Evolutionary conservation across 805 yeast genomes (phyloP).

Genomic region (Ogataea corticis): DNA sequence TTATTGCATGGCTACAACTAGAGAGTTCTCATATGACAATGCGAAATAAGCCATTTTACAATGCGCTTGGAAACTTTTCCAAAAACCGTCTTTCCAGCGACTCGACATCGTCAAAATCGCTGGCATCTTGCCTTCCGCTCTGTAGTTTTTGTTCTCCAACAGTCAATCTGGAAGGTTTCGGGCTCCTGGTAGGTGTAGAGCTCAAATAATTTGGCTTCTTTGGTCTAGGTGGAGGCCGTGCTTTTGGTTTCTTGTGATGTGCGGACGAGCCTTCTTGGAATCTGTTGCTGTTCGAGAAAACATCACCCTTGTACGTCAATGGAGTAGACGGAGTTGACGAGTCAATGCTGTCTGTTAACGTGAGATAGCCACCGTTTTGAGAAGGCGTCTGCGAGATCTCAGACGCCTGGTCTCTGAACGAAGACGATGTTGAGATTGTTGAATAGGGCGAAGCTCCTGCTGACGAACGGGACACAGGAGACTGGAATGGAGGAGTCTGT

Average conservation of each 20-base stretch:
- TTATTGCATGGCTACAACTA: neutral
- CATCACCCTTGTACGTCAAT: slow-evolving; percentile 2
- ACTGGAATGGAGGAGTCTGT: slow-evolving; percentile 16
- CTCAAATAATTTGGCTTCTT: slow-evolving; percentile 58
- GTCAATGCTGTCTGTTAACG: slow-evolving; percentile 12
- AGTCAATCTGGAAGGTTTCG: neutral
- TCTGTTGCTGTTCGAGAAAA: neutral
- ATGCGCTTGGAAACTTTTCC: slow-evolving; percentile 61
- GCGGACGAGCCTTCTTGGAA: neutral
- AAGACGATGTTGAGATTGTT: slow-evolving; percentile 12
- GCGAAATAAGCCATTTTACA: slow-evolving; percentile 27
- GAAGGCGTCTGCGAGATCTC: slow-evolving; percentile 6
- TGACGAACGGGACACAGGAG: slow-evolving; percentile 16
- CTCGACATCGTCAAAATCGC: slow-evolving; percentile 46
- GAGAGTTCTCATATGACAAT: neutral
- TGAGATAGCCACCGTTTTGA: slow-evolving; percentile 11
- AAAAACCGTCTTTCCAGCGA: slow-evolving; percentile 58
- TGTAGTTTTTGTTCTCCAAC: slow-evolving; percentile 9
- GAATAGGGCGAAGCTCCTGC: slow-evolving; percentile 13
- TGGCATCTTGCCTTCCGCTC: slow-evolving; percentile 8
- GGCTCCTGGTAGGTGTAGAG: slow-evolving; percentile 29
- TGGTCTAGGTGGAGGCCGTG: slow-evolving; percentile 60
- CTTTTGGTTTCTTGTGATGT: slow-evolving; percentile 19
- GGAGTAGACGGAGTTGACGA: slow-evolving; percentile 13
- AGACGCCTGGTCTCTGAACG: slow-evolving; percentile 8